These are phyloP conservation scores for Periconia macrospinosa DNA, from an alignment of 2,329 filamentous ascomycete species.

Conservation along the genomic window DNA sequence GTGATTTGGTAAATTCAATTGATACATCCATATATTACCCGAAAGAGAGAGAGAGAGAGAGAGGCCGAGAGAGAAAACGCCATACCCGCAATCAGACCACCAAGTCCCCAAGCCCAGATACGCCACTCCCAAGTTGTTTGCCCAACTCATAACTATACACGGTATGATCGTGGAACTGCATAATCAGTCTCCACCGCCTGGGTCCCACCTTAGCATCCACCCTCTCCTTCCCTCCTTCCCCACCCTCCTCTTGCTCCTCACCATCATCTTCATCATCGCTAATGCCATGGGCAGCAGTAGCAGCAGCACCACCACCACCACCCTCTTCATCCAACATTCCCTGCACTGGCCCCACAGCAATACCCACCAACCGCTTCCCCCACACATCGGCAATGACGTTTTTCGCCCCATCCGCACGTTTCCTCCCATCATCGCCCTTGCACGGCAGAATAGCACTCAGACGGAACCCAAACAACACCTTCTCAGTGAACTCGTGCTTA, in stretches of 20 bases:
- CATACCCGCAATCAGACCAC: conserved; percentile 11
- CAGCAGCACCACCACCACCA: background rate
- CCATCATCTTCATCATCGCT: conserved; percentile 31
- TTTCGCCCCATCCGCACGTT: conserved; percentile 1
- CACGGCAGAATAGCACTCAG: conserved; percentile 59
- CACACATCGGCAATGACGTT: conserved; percentile 7
- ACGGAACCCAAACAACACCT: conserved; percentile 48
- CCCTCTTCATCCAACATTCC: conserved; percentile 37
- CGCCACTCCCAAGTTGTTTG: conserved; percentile 16
- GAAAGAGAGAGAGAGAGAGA: too few species aligned
- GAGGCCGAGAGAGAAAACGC: too few species aligned
- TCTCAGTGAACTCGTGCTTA: conserved; percentile 33
- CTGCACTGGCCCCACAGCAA: conserved; percentile 68
- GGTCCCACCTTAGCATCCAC: background rate
- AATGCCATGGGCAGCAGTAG: too few species aligned
- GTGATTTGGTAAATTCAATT: too few species aligned
- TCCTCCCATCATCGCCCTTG: conserved; percentile 26
- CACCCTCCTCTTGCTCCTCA: background rate
- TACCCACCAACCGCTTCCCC: conserved; percentile 59
- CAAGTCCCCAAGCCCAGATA: conserved; percentile 21
- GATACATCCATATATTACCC: too few species aligned
- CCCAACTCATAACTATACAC: conserved; percentile 71
- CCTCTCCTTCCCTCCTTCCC: background rate
- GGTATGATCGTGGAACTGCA: conserved; percentile 72
- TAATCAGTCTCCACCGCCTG: conserved; percentile 65